A percentile compares a stretch with the other conserved stretches of the same genome.
Conservation (phyloP, 176 grass and related monocot genomes). For the Eragrostis curvula region DNA sequence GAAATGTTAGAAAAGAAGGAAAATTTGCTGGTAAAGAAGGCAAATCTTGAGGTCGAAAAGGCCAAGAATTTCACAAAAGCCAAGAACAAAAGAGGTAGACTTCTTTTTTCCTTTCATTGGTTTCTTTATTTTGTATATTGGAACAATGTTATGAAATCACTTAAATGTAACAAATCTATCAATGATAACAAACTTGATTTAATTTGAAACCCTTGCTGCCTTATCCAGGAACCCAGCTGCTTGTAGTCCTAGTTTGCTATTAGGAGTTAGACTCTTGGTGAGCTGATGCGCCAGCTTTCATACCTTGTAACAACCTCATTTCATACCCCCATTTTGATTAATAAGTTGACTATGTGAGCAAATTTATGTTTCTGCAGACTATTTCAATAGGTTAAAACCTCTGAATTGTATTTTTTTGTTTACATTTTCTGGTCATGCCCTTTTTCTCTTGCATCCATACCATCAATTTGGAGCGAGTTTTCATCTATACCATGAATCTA, state of each 20-base stretch:
- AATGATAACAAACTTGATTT: slow-evolving; percentile 6
- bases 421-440: neutral
- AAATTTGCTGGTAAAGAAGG: slow-evolving; percentile 89
- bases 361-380: neutral
- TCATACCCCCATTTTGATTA: slow-evolving; percentile 6
- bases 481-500: too few relatives aligned
- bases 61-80: slow-evolving; percentile 86
- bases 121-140: slow-evolving; percentile 7
- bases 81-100: slow-evolving; percentile 95
- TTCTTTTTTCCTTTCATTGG: neutral
- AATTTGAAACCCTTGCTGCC: slow-evolving; percentile 22
- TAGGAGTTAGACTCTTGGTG: neutral
- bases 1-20: slow-evolving; percentile 99
- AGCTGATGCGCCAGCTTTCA: neutral
- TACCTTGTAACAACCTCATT: neutral
- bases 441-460: neutral
- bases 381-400: neutral
- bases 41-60: slow-evolving; percentile 85
- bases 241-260: slow-evolving; percentile 29
- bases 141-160: neutral
- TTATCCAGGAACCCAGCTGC: neutral
- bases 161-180: slow-evolving; percentile 21
- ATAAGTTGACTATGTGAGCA: neutral
- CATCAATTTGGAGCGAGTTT: too few relatives aligned
- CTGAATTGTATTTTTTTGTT: neutral